Percentiles rank a stretch among this genome's conserved stretches.
Conservation (phyloP, 129 eudicot genomes). For the Deinandra increscens region DNA sequence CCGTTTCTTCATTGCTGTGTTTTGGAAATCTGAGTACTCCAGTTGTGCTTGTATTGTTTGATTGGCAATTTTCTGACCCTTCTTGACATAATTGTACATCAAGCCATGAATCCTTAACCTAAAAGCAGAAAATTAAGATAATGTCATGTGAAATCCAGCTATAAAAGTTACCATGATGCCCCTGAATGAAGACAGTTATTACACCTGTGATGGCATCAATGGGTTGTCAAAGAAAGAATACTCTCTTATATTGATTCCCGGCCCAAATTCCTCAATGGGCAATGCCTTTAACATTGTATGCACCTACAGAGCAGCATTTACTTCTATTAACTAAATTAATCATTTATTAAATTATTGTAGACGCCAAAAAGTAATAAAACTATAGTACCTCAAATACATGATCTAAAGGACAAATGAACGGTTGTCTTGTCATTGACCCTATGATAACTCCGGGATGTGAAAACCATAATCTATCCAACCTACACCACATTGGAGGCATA, state of each 20-base stretch:
- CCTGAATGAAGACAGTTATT: not conserved
- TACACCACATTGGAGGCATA: constrained; percentile 98
- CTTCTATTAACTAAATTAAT: not conserved
- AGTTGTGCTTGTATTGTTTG: constrained; percentile 49
- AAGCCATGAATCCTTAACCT: constrained; percentile 99
- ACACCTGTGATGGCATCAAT: constrained; percentile 65
- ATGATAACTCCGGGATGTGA: constrained; percentile 82
- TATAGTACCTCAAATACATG: constrained; percentile 85
- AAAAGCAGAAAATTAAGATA: constrained; percentile 19
- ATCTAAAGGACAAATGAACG: constrained; percentile 84
- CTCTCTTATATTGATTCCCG: constrained; percentile 65
- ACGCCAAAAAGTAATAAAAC: not conserved
- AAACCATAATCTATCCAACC: constrained; percentile 98
- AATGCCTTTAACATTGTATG: constrained; percentile 65
- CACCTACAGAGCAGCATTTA: constrained; percentile 45
- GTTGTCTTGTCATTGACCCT: constrained; percentile 84
- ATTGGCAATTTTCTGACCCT: constrained; percentile 65
- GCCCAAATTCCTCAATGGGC: constrained; percentile 77
- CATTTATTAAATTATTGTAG: not conserved
- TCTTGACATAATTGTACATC: constrained; percentile 89
- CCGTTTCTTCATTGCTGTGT: constrained; percentile 79
- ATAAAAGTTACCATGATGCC: not conserved
- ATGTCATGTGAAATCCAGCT: constrained; percentile 12
- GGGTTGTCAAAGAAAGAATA: constrained; percentile 86
- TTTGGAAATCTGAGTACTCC: constrained; percentile 70